Conservation (phyloP, 2,329 filamentous ascomycete species). For the Incumbomyces delicatus region DNA sequence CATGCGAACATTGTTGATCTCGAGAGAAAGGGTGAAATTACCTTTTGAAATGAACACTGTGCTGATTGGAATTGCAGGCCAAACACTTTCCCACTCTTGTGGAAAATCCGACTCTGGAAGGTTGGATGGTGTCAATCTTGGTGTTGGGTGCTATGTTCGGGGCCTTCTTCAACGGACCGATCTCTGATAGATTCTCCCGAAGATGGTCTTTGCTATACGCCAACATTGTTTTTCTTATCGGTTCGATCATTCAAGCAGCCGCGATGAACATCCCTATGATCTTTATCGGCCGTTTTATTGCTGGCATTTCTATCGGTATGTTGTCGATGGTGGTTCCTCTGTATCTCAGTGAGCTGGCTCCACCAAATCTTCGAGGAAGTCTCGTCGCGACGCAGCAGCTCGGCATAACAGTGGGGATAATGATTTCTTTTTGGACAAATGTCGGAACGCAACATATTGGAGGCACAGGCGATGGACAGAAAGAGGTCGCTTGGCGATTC, state of each 20-base stretch:
- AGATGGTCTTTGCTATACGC: slow-evolving; percentile 25
- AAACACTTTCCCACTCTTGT: slow-evolving; percentile 20
- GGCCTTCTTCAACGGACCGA: slow-evolving; percentile 26
- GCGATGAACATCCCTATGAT: slow-evolving; percentile 26
- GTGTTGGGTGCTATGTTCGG: slow-evolving; percentile 29
- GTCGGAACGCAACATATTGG: slow-evolving; percentile 53
- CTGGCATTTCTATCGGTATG: slow-evolving; percentile 33
- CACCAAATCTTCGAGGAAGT: slow-evolving; percentile 33
- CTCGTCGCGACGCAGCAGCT: slow-evolving; percentile 35
- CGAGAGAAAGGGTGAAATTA: too few relatives aligned
- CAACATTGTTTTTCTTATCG: slow-evolving; percentile 28
- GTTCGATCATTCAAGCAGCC: slow-evolving; percentile 39
- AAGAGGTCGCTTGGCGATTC: slow-evolving; percentile 61
- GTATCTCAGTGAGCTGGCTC: slow-evolving; percentile 28
- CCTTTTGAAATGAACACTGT: too few relatives aligned
- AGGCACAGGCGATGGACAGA: slow-evolving; percentile 49
- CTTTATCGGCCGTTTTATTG: slow-evolving; percentile 31
- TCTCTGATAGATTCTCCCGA: slow-evolving; percentile 27
- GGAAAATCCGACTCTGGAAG: slow-evolving; percentile 26
- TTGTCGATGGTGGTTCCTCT: slow-evolving; percentile 34
- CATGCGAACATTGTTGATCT: neutral
- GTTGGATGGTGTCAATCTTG: slow-evolving; percentile 29
- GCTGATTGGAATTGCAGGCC: slow-evolving; percentile 13
- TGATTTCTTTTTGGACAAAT: slow-evolving; percentile 33
- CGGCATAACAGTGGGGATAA: slow-evolving; percentile 36